Conservation (phyloP, 345 rosid genomes). For the Brassica incana region DNA sequence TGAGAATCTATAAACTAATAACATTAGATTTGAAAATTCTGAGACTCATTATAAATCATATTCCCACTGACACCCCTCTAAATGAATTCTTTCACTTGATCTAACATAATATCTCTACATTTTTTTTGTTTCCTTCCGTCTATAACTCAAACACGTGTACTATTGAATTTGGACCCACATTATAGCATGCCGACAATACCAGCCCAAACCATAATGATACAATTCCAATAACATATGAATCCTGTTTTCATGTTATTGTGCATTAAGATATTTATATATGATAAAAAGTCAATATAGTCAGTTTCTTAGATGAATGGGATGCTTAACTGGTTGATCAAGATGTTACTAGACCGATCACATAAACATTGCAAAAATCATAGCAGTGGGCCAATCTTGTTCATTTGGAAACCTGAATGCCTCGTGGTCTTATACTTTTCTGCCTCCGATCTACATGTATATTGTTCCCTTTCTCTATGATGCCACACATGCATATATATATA, state of each 20-base stretch:
- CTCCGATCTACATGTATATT: constrained; percentile 2
- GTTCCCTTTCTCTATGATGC: neutral
- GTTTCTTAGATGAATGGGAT: neutral
- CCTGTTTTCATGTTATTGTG: neutral
- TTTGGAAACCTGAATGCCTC: constrained; percentile 29
- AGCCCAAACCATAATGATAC: neutral
- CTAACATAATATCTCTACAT: neutral
- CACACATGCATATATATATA: neutral
- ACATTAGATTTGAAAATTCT: no score
- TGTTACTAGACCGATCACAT: neutral
- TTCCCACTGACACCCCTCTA: no score
- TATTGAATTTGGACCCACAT: neutral
- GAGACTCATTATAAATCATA: no score
- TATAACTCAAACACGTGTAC: neutral
- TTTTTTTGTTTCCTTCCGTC: neutral
- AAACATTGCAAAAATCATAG: constrained; percentile 10
- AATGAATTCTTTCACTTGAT: neutral
- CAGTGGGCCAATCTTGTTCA: constrained; percentile 30
- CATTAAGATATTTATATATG: neutral
- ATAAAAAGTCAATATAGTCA: neutral
- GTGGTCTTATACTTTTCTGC: constrained; percentile 24
- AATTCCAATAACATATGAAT: neutral
- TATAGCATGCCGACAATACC: neutral
- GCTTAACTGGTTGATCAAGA: neutral
- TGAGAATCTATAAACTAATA: no score